A percentile compares a stretch with the other conserved stretches of the same genome.
Evolutionary conservation across 1,284 basidiomycete species (phyloP).

Genomic region (Sanguinoderma infundibulare): DNA sequence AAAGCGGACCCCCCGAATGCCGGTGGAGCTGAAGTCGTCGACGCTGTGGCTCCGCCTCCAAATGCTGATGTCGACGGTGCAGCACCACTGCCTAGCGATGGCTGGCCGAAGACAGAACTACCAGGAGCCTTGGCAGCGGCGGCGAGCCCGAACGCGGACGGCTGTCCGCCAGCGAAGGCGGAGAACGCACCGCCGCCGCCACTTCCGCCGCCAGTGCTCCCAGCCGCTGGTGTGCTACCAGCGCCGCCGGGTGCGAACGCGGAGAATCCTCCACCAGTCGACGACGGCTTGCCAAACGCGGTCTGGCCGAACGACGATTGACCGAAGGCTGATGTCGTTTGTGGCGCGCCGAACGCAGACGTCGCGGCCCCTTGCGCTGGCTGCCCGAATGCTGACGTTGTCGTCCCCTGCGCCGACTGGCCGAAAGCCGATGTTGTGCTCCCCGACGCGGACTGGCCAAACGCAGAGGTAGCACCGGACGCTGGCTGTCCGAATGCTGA

Average conservation of each 20-base stretch:
- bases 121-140: conserved; percentile 28
- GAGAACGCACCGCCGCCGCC: conserved; percentile 38
- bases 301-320: conserved; percentile 31
- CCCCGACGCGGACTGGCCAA: conserved; percentile 35
- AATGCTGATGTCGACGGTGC: conserved; percentile 31
- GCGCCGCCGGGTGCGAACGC: conserved; percentile 30
- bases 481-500: conserved; percentile 38
- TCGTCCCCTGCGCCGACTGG: conserved; percentile 23
- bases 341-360: conserved; percentile 3
- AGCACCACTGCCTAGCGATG: conserved; percentile 22
- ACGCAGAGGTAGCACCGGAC: conserved; percentile 37
- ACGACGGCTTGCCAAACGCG: conserved; percentile 37
- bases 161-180: conserved; percentile 37
- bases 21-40: conserved; percentile 14
- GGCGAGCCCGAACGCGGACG: conserved; percentile 38
- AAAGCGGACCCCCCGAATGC: conserved; percentile 35
- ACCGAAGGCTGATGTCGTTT: conserved; percentile 35
- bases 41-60: conserved; percentile 23
- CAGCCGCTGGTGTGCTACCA: conserved; percentile 7
- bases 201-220: conserved; percentile 4
- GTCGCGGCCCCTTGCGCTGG: conserved; percentile 20
- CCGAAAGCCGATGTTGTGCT: conserved; percentile 30
- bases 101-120: conserved; percentile 35
- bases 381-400: conserved; percentile 37
- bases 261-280: conserved; percentile 30